Base-by-base conservation (phyloP, 2,329 filamentous ascomycete species). In the Talaromyces sp. region DNA sequence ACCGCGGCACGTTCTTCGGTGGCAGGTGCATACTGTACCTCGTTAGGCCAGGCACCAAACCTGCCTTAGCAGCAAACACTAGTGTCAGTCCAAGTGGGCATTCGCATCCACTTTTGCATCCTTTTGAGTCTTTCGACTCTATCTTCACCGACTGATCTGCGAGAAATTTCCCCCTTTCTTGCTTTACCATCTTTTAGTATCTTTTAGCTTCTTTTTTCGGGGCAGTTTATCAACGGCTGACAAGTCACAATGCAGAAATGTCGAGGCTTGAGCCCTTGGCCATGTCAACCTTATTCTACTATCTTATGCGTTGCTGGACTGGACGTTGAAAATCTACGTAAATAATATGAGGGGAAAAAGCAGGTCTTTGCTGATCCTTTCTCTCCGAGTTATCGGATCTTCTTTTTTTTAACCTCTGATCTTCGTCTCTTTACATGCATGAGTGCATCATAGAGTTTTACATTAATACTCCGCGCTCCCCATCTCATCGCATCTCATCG, bases 41-140 rank as follows among this genome's bases (percentile, higher is more conserved):
- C n/a, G n/a, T n/a, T n/a, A n/a, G n/a, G 15, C 25, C 15, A 34
- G 17, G 29, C 29, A 34, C 17, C 17, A 54, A 19, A 11, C 29
- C 25, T 54, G 27, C 25, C 3, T 31, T 34, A 36, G 34, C 15
- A 5, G 31, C n/a, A n/a, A 22, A 13, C 31, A 3, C 19, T 56
- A 56, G 31, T 15, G 10, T 31, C 53, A 56, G 53, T 56, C 31
- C 53, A 56, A 36, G 53, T 56, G 53, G 53, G 53, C 31, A 56
- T 56, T 53, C 5, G 53, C 53, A 56, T 36, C 53, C 53, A 56
- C 53, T 15, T 22, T 54, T 27, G 25, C 47, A 27, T 49, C 13
- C 19, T 22, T 45, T 49, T 25, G 45, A 47, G 22, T 3, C 11
- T 13, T 15, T 51, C 11, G 47, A 29, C 27, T 53, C 27, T 53